Base-by-base conservation (phyloP, 139 green algal species). In the Monoraphidium neglectum region DNA sequence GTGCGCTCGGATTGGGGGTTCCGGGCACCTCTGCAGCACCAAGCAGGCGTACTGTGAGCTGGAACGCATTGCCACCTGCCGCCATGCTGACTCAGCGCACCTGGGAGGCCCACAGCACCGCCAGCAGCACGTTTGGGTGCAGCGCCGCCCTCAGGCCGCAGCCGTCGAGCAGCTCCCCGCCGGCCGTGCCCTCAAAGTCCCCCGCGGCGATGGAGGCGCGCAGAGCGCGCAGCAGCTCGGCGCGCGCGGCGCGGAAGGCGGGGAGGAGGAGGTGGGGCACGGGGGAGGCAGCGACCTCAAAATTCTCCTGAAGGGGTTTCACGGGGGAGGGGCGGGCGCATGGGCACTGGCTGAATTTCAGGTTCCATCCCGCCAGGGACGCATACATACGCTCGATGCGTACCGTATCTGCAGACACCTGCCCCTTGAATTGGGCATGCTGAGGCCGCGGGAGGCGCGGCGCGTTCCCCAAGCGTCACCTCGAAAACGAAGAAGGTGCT, bases 21-120 rank as follows among this genome's bases (percentile, higher is more conserved):
- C 8, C 43, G 43, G 43, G 12, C 8, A 51, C 8, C 43, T 21
- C 12, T 12, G 43, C 43, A 51, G 43, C 43, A 12, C 43, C 8
- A 8, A 37, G 59, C 43, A 51, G 43, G 43, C 43, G 43, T 51
- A 12, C 43, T 12, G 43, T 12, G 43, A 51, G 43, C 43, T 38
- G 26, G 4, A 23, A 30, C 26, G 30, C 60, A 13, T 28, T 36
- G 24, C 57, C 24, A 5, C 57, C 24, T 3, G 57, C 69, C 16
- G 36, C 56, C 3, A 26, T 37, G 16, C 35, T 24, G 13, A 28
- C 1, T 1, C 61, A 18, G 0, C 24, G 13, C 62, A 81, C 70
- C 76, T 93, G 84, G 0, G 82, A 87, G 0, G 91, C 91, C 91
- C 91, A 95, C 61, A 95, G 47, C 12, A 95, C 46, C 0, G 87